phyloP scores from a whole-genome alignment of 805 yeast species.

The Metschnikowia dekortorum region DNA sequence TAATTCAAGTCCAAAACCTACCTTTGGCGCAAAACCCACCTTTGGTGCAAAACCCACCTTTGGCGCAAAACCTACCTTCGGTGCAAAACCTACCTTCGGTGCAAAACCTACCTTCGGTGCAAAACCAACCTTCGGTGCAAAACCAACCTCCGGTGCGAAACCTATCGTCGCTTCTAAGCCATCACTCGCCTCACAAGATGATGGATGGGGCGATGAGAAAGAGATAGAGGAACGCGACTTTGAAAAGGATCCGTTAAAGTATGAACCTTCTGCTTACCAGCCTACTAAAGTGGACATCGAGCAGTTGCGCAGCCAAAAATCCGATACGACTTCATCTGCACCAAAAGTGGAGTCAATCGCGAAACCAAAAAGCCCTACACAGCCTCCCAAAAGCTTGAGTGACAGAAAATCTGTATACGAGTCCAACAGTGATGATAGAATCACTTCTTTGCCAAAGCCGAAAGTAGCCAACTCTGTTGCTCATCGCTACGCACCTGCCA shows the following conservation, averaged over 20 bases:
- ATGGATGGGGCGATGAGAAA: slow-evolving; percentile 71
- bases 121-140: slow-evolving; percentile 18
- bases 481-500: slow-evolving; percentile 40
- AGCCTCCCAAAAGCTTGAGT: slow-evolving; percentile 45
- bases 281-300: slow-evolving; percentile 61
- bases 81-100: slow-evolving; percentile 15
- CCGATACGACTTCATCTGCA: slow-evolving; percentile 42
- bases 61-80: slow-evolving; percentile 16
- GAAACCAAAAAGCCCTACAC: slow-evolving; percentile 7
- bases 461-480: slow-evolving; percentile 49
- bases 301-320: slow-evolving; percentile 47
- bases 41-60: slow-evolving; percentile 11
- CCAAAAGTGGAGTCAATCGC: slow-evolving; percentile 22
- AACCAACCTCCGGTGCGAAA: slow-evolving; percentile 18
- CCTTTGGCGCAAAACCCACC: slow-evolving; percentile 14
- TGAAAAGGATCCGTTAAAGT: slow-evolving; percentile 44
- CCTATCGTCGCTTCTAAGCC: slow-evolving; percentile 26
- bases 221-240: slow-evolving; percentile 55
- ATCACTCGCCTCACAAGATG: slow-evolving; percentile 25
- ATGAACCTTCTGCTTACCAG: slow-evolving; percentile 58
- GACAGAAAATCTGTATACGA: slow-evolving; percentile 44
- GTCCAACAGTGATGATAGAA: slow-evolving; percentile 41
- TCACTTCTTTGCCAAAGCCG: slow-evolving; percentile 62
- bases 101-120: slow-evolving; percentile 18
- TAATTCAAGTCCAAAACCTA: slow-evolving; percentile 7